phyloP scores from a whole-genome alignment of 306 rosid genomes.

The Sphenostylis stenocarpa region DNA sequence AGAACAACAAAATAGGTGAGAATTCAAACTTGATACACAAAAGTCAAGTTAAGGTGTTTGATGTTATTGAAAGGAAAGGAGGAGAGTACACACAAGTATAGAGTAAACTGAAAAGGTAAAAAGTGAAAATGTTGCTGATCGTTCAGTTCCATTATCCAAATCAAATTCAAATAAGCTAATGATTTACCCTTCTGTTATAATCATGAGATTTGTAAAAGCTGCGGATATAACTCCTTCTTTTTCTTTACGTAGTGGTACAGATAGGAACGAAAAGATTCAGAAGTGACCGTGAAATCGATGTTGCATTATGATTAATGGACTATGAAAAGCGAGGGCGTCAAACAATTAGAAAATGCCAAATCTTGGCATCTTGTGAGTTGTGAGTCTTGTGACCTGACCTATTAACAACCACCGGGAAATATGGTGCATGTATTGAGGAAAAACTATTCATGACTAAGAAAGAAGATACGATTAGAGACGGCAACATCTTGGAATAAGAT shows the following conservation, averaged over 20 bases:
- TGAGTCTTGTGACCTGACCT: conserved; percentile 24
- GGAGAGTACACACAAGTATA: not conserved
- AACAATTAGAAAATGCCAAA: conserved; percentile 52
- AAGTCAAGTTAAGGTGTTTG: not conserved
- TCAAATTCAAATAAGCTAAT: conserved; percentile 33
- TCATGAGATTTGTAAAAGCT: conserved; percentile 40
- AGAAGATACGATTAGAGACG: not conserved
- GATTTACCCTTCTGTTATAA: conserved; percentile 35
- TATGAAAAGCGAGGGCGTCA: conserved; percentile 20
- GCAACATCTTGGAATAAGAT: conserved; percentile 26
- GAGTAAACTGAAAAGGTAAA: conserved; percentile 21
- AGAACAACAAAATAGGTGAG: not conserved
- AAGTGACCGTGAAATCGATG: conserved; percentile 31
- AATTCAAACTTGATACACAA: not conserved
- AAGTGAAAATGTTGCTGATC: conserved; percentile 22
- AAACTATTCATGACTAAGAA: conserved; percentile 35
- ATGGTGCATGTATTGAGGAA: conserved; percentile 34
- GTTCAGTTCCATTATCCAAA: conserved; percentile 31
- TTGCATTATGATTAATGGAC: conserved; percentile 37
- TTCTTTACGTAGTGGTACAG: conserved; percentile 41
- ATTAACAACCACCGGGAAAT: conserved; percentile 30
- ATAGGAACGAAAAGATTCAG: conserved; percentile 32
- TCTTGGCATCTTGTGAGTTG: conserved; percentile 22
- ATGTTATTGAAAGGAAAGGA: not conserved
- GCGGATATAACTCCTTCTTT: conserved; percentile 27